Evolutionary conservation across 805 yeast species (phyloP), one percentile per base, ranked within the genome.

Genomic region (Grigorovia transvaalensis): DNA sequence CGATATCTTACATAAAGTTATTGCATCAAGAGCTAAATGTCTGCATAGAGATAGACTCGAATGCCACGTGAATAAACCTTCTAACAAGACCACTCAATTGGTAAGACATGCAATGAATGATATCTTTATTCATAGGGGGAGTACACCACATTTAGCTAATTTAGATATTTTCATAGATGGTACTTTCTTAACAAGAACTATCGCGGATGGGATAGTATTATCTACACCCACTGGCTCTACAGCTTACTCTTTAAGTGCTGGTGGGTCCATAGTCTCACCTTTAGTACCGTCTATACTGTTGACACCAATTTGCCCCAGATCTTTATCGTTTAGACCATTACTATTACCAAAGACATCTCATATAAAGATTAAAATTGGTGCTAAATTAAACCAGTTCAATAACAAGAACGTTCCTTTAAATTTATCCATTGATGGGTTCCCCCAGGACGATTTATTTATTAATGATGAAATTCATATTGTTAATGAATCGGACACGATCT

Each of bases 201-300:
- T 91, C 0, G 96, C 95, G 1, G 98, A 91, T 67, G 98, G 98
- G 42, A 76, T 90, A 9, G 79, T 82, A 5, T 74, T 88, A 46
- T 77, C 93, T 2, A 86, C 97, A 0, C 98, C 98, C 17, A 90
- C 97, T 0, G 98, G 98, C 0, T 87, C 96, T 9, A 90, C 97
- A 0, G 96, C 97, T 0, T 90, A 90, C 63, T 86, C 96, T 0
- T 71, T 90, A 50, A 79, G 88, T 30, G 80, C 95, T 0, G 97
- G 98, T 13, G 98, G 98, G 1, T 81, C 96, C 13, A 90, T 90
- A 53, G 91, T 88, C 1, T 95, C 90, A 57, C 97, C 98, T 0
- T 70, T 82, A 50, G 95, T 90, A 9, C 84, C 88, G 15, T 84
- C 93, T 54, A 82, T 88, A 11, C 70, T 90, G 47, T 67, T 90